Conservation (phyloP, 2,329 filamentous ascomycete species). For the Colletotrichum aenigma region DNA sequence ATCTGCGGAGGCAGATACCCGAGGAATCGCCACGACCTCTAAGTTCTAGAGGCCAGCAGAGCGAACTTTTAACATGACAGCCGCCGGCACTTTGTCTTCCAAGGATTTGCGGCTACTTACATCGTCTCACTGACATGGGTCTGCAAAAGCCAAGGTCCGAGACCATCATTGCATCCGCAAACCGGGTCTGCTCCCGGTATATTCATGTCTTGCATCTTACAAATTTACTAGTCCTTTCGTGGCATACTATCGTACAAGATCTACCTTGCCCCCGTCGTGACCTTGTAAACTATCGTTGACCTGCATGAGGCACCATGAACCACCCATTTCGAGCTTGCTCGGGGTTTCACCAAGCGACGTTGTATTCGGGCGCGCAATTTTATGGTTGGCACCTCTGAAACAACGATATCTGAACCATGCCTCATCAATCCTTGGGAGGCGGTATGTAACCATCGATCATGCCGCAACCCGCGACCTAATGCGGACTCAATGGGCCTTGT, state of each 20-base stretch:
- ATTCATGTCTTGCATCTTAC: background rate
- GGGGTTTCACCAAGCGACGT: background rate
- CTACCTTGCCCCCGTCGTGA: background rate
- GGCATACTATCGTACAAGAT: background rate
- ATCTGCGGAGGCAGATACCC: background rate
- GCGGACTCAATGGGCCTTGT: background rate
- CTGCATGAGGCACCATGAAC: background rate
- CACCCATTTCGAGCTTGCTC: background rate
- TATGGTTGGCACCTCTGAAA: background rate
- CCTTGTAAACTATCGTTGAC: background rate
- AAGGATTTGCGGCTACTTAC: background rate
- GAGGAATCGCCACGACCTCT: background rate
- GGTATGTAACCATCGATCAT: conserved; percentile 10
- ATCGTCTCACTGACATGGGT: background rate
- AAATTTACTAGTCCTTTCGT: background rate
- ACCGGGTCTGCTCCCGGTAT: background rate
- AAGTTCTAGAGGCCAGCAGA: background rate
- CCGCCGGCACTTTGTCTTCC: background rate
- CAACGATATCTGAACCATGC: background rate
- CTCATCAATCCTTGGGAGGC: background rate
- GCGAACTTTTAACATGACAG: background rate
- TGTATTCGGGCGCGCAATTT: background rate
- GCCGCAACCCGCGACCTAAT: background rate
- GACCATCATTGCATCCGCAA: background rate
- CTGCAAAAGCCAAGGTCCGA: background rate